Percentiles rank a stretch among this genome's conserved stretches.
These are phyloP conservation scores for Schoenoplectus tabernaemontani DNA, from an alignment of 202 grass and related monocot genomes.

Conservation along the genomic window DNA sequence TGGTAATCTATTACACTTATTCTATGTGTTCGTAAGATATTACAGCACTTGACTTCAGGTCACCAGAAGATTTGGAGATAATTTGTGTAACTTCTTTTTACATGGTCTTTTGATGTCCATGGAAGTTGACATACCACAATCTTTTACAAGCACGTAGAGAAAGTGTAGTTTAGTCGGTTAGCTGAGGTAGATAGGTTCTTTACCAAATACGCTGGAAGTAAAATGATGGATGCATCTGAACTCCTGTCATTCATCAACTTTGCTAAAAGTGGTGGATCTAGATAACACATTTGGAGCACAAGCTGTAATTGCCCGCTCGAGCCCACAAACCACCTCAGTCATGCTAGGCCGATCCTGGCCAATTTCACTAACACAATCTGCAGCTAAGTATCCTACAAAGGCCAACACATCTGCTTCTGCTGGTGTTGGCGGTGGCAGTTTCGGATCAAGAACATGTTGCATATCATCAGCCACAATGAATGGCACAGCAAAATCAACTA, in stretches of 20 bases:
- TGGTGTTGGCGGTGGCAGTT: slow-evolving; percentile 37
- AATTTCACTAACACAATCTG: slow-evolving; percentile 54
- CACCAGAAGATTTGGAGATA: not conserved
- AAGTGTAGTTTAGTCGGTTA: not conserved
- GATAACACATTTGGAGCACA: slow-evolving; percentile 23
- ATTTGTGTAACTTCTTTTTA: not conserved
- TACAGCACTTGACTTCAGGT: not conserved
- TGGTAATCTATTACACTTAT: not conserved
- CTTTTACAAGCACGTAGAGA: not conserved
- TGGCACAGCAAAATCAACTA: slow-evolving; percentile 72
- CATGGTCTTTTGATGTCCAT: not conserved
- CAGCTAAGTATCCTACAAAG: slow-evolving; percentile 70
- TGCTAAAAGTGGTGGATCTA: slow-evolving; percentile 17
- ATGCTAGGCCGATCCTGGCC: slow-evolving; percentile 66
- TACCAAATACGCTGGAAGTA: not conserved
- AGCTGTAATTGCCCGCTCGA: slow-evolving; percentile 54
- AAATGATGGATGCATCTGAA: not conserved
- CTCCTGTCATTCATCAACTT: not conserved
- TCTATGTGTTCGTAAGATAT: not conserved
- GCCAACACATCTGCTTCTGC: slow-evolving; percentile 52
- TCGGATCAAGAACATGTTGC: slow-evolving; percentile 44
- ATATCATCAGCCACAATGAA: slow-evolving; percentile 64
- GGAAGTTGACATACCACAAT: not conserved
- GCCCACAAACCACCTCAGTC: slow-evolving; percentile 68
- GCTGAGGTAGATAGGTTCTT: not conserved